These are phyloP conservation scores for Vaccinium myrtillus DNA, from an alignment of 148 eudicot genomes.

Conservation along the genomic window DNA sequence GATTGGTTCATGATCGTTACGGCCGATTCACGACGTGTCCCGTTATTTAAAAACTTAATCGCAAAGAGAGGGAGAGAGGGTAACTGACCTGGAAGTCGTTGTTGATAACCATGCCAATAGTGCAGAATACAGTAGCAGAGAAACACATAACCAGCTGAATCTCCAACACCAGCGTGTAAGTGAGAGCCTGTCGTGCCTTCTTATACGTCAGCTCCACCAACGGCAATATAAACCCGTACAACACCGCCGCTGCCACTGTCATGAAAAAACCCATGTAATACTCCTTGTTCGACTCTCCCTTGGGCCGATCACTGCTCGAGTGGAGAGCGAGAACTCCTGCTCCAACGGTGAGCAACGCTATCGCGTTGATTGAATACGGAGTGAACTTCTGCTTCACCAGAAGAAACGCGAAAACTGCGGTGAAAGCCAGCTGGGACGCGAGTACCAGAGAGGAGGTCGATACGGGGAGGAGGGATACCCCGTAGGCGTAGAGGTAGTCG, in stretches of 20 bases:
- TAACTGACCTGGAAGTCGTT: neutral
- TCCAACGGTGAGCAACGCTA: slow-evolving; percentile 53
- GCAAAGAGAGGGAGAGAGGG: neutral
- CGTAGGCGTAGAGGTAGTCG: slow-evolving; percentile 57
- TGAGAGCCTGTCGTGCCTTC: slow-evolving; percentile 36
- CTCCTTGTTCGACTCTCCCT: slow-evolving; percentile 28
- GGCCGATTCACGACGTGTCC: too few relatives aligned
- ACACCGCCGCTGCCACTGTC: slow-evolving; percentile 48
- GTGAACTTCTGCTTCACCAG: slow-evolving; percentile 33
- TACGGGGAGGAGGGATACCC: slow-evolving; percentile 54
- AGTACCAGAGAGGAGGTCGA: slow-evolving; percentile 62
- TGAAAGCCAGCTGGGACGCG: slow-evolving; percentile 26
- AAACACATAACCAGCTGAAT: slow-evolving; percentile 44
- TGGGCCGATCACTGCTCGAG: slow-evolving; percentile 45
- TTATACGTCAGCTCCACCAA: slow-evolving; percentile 55
- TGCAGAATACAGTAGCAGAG: neutral
- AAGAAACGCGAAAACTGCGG: neutral
- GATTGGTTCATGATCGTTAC: too few relatives aligned
- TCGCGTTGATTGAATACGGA: slow-evolving; percentile 50
- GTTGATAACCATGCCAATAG: neutral
- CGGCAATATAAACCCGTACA: slow-evolving; percentile 55
- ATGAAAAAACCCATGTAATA: slow-evolving; percentile 50
- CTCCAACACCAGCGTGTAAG: slow-evolving; percentile 60
- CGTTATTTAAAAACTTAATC: too few relatives aligned
- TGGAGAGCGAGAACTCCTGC: slow-evolving; percentile 58